A percentile compares a stretch with the other conserved stretches of the same genome.
Conservation (phyloP, 2,329 filamentous ascomycete genomes). For the Xylaria sp. region DNA sequence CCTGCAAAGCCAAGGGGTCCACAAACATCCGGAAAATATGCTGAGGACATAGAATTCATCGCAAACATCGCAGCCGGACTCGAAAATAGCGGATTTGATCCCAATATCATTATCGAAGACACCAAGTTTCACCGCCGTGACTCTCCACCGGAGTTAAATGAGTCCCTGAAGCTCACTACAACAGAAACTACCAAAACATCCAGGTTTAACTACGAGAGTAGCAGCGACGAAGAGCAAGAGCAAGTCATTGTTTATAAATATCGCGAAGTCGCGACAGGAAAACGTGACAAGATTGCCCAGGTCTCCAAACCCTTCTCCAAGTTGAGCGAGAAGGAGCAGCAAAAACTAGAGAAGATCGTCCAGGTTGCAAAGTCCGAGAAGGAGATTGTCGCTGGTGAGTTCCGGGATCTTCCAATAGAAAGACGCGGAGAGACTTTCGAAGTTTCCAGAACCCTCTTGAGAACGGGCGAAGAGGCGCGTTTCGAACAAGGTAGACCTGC, state of each 20-base stretch:
- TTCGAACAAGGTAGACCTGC: too few relatives aligned
- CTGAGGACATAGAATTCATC: constrained; percentile 63
- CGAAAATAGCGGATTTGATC: constrained; percentile 64
- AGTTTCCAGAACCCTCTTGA: too few relatives aligned
- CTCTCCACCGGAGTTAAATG: constrained; percentile 57
- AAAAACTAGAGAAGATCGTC: too few relatives aligned
- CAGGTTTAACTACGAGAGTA: constrained; percentile 3
- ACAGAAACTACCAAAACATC: neutral
- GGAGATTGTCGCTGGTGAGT: too few relatives aligned
- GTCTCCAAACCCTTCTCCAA: constrained; percentile 25
- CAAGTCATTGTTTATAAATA: constrained; percentile 47
- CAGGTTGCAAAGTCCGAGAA: neutral
- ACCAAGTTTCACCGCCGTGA: constrained; percentile 57
- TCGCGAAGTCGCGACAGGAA: constrained; percentile 37
- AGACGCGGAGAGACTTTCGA: too few relatives aligned
- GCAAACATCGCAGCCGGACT: constrained; percentile 65
- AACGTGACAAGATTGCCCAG: constrained; percentile 27
- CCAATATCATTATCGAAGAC: constrained; percentile 64
- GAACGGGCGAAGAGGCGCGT: too few relatives aligned
- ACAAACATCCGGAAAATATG: constrained; percentile 61
- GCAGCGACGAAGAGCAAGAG: constrained; percentile 28
- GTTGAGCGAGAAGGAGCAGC: constrained; percentile 32
- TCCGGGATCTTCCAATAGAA: too few relatives aligned
- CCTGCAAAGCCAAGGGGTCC: constrained; percentile 42
- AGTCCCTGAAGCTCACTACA: constrained; percentile 37